These are phyloP conservation scores for Zygosaccharomyces pseudobailii DNA, from an alignment of 1,139 yeast species.

Conservation along the genomic window DNA sequence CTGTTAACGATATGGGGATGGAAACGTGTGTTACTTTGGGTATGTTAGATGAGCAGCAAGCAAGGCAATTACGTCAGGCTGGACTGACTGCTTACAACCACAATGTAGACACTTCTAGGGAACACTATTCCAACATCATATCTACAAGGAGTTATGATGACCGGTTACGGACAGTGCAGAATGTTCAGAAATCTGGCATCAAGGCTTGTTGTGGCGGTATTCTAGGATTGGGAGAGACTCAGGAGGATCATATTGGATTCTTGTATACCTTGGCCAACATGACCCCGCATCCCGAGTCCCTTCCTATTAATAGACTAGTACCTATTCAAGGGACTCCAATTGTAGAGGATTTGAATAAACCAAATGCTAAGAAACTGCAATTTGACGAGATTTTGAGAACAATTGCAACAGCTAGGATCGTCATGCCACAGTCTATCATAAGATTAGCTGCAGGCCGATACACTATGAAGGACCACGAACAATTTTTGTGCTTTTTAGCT, in stretches of 20 bases:
- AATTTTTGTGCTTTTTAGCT: constrained; percentile 67
- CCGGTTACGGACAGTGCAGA: constrained; percentile 57
- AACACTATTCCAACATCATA: constrained; percentile 67
- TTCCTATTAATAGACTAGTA: constrained; percentile 77
- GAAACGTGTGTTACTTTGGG: constrained; percentile 81
- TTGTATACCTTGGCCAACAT: constrained; percentile 62
- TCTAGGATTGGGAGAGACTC: constrained; percentile 71
- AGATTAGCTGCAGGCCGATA: constrained; percentile 79
- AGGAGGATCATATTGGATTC: constrained; percentile 66
- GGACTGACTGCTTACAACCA: constrained; percentile 82
- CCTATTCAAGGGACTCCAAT: constrained; percentile 78
- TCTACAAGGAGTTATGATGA: constrained; percentile 69
- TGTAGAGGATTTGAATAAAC: constrained; percentile 47
- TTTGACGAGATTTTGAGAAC: constrained; percentile 64
- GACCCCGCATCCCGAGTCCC: constrained; percentile 69
- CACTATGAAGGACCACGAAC: constrained; percentile 75
- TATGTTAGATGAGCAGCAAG: constrained; percentile 64
- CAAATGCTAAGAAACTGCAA: constrained; percentile 43
- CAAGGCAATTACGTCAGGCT: constrained; percentile 52
- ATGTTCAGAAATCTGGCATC: constrained; percentile 62
- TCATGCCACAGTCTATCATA: constrained; percentile 69
- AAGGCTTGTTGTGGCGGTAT: constrained; percentile 79
- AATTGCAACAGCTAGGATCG: constrained; percentile 67
- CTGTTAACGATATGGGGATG: constrained; percentile 61
- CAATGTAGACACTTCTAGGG: constrained; percentile 74